Base-by-base conservation (phyloP, 805 yeast species). In the Candida chauliodis region DNA sequence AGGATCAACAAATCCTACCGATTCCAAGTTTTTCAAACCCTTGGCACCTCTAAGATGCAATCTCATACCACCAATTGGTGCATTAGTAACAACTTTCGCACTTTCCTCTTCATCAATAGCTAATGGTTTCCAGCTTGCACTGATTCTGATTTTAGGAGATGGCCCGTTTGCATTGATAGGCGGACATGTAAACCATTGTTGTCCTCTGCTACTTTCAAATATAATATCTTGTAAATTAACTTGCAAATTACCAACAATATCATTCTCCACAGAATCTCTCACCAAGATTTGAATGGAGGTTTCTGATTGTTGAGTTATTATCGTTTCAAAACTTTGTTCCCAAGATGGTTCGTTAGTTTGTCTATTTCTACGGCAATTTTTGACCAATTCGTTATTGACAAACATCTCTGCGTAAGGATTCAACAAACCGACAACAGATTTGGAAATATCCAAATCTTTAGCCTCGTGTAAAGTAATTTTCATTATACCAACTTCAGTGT, bases 1-100 rank as follows among this genome's bases (percentile, higher is more conserved):
- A 4, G 95, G 93, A 58, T 85, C 90, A 50, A 84, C 79, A 40
- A 73, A 76, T 40, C 93, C 91, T 36, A 83, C 73, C 11, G 79
- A 71, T 48, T 82, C 84, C 48, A 83, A 60, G 48, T 79, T 66
- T 48, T 71, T 64, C 48, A 80, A 59, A 28, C 76, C 74, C 8
- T 55, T 55, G 13, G 81, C 83, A 23, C 67, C 61, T 42, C 79
- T 70, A 34, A 85, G 49, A 50, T 77, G 79, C 26, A 85, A 51
- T 62, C 81, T 75, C 19, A 79, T 55, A 28, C 78, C 79, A 48
- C 91, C 95, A 44, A 85, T 66, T 27, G 91, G 79, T 10, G 84
- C 77, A 47, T 67, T 63, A 36, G 67, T 68, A 34, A 65, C 61
- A 10, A 69, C 63, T 35, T 69, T 63, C 1, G 68, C 62, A 34